Conservation (phyloP, 2,329 filamentous ascomycete genomes). For the Fusarium tanahbumbuense region DNA sequence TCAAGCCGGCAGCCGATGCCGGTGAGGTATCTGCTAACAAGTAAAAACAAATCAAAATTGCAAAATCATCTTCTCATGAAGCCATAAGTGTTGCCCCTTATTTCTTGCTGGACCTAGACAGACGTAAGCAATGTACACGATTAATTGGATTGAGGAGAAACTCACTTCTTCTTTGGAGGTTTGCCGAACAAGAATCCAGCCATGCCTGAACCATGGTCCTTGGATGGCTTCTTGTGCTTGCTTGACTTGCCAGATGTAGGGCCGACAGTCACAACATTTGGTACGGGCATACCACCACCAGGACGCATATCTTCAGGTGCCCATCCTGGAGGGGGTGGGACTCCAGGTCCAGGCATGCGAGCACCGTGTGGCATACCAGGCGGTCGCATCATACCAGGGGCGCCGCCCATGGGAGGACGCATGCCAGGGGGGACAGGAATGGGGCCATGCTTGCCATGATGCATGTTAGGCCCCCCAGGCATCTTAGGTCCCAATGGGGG, state of each 20-base stretch:
- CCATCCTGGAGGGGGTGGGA: conserved; percentile 42
- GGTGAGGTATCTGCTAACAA: conserved; percentile 46
- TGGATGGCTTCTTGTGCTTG: conserved; percentile 43
- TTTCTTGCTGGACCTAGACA: conserved; percentile 41
- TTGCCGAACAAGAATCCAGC: conserved; percentile 47
- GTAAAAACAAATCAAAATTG: conserved; percentile 36
- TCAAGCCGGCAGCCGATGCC: conserved; percentile 35
- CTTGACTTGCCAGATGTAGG: conserved; percentile 30
- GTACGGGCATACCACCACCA: conserved; percentile 4
- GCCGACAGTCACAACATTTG: conserved; percentile 42
- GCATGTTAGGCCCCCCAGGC: conserved; percentile 31
- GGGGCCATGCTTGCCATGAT: conserved; percentile 28
- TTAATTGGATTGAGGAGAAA: neutral
- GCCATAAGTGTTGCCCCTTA: conserved; percentile 21
- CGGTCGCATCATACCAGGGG: conserved; percentile 24
- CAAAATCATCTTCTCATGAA: conserved; percentile 39
- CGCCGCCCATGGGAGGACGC: conserved; percentile 5
- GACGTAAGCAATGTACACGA: conserved; percentile 12
- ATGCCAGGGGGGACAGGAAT: conserved; percentile 10
- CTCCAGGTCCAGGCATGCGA: conserved; percentile 19
- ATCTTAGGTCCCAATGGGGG: conserved; percentile 45
- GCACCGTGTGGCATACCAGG: conserved; percentile 10
- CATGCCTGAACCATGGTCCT: conserved; percentile 28
- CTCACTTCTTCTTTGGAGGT: conserved; percentile 50
- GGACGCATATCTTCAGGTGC: conserved; percentile 6